Percentiles rank a stretch among this genome's conserved stretches.
phyloP scores from a whole-genome alignment of 2,329 filamentous ascomycete species.

The Paracoccidioides brasiliensis region DNA sequence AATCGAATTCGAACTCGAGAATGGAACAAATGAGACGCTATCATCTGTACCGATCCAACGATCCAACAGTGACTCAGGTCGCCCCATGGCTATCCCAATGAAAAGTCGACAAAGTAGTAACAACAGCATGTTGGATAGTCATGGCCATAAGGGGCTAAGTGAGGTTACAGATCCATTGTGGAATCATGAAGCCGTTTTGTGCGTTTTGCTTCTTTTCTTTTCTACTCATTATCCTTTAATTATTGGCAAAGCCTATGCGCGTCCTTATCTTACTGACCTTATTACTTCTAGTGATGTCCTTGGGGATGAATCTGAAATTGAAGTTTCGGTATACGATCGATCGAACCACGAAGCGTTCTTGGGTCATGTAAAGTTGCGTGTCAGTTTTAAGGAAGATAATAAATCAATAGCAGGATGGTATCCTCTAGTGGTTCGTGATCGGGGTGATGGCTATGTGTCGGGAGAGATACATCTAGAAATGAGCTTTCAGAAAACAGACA shows the following conservation, averaged over 20 bases:
- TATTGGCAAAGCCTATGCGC: neutral
- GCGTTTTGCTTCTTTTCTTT: conserved; percentile 31
- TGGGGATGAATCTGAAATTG: conserved; percentile 76
- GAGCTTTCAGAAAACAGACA: conserved; percentile 72
- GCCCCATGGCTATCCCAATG: conserved; percentile 92
- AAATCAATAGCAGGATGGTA: conserved; percentile 75
- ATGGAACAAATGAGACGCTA: conserved; percentile 37
- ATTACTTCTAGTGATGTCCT: conserved; percentile 65
- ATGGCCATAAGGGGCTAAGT: conserved; percentile 45
- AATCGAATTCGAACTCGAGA: conserved; percentile 48
- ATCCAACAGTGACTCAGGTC: conserved; percentile 67
- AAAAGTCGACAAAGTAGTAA: conserved; percentile 92
- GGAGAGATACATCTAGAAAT: conserved; percentile 86
- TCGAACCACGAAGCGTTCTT: conserved; percentile 77
- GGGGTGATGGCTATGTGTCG: conserved; percentile 60
- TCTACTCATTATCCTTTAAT: too few relatives aligned
- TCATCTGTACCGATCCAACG: conserved; percentile 51
- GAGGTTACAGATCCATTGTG: conserved; percentile 75
- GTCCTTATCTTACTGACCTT: conserved; percentile 19
- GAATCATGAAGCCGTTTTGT: conserved; percentile 95
- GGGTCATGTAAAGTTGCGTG: conserved; percentile 74
- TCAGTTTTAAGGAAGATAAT: conserved; percentile 54
- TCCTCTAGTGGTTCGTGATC: conserved; percentile 62
- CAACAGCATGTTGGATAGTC: conserved; percentile 62
- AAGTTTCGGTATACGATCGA: conserved; percentile 87